A percentile compares a stretch with the other conserved stretches of the same genome.
Evolutionary conservation across 768 basidiomycete genomes (phyloP).

Genomic region (Pulveroboletus sp.): DNA sequence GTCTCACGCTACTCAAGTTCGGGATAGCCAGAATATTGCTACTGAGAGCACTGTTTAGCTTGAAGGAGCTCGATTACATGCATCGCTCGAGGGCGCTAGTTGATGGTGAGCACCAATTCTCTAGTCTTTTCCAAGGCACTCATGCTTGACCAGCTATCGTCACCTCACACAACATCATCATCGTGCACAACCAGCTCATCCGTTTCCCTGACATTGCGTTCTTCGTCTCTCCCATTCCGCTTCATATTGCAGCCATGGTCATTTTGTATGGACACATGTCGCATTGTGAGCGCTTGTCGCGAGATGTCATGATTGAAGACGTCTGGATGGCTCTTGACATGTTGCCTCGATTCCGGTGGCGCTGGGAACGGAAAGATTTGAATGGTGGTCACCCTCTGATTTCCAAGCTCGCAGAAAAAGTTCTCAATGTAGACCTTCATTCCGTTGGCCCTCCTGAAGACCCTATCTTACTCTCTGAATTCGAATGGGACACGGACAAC

Average conservation of each 20-base stretch:
- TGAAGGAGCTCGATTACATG: slow-evolving; percentile 61
- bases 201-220: slow-evolving; percentile 83
- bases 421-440: slow-evolving; percentile 70
- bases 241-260: slow-evolving; percentile 89
- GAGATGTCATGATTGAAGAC: slow-evolving; percentile 69
- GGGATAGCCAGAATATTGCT: slow-evolving; percentile 77
- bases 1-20: slow-evolving; percentile 77
- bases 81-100: slow-evolving; percentile 67
- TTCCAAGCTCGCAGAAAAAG: slow-evolving; percentile 73
- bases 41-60: slow-evolving; percentile 73
- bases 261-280: slow-evolving; percentile 86
- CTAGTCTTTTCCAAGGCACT: slow-evolving; percentile 1
- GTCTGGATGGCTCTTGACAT: slow-evolving; percentile 85
- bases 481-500: slow-evolving; percentile 44
- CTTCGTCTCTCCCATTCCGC: slow-evolving; percentile 83
- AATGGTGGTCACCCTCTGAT: slow-evolving; percentile 82
- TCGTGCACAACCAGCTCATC: slow-evolving; percentile 79
- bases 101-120: slow-evolving; percentile 52
- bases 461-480: slow-evolving; percentile 40
- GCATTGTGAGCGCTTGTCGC: slow-evolving; percentile 60
- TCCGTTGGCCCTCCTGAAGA: slow-evolving; percentile 40
- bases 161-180: slow-evolving; percentile 82
- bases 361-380: slow-evolving; percentile 83
- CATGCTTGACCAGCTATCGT: slow-evolving; percentile 56
- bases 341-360: slow-evolving; percentile 86